phyloP scores from a whole-genome alignment of 2,329 filamentous ascomycete genomes.

The Pseudopyrenochaeta lycopersici region DNA sequence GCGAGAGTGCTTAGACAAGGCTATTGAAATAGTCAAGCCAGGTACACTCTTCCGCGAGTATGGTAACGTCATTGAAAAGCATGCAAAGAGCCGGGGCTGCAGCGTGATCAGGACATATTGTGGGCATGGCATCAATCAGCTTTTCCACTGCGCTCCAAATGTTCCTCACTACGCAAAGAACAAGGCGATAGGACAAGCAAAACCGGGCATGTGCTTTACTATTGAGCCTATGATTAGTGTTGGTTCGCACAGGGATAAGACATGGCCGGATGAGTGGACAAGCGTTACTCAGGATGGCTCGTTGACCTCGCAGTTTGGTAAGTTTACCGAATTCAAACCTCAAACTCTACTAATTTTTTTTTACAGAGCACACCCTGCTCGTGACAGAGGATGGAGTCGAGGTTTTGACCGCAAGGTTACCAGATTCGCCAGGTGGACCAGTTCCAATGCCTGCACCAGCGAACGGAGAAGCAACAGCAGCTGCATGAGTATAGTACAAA shows the following conservation, averaged over 20 bases:
- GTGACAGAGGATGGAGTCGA: conserved; percentile 86
- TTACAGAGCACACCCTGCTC: conserved; percentile 78
- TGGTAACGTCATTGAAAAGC: conserved; percentile 93
- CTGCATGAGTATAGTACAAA: conserved; percentile 16
- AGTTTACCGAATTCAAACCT: conserved; percentile 36
- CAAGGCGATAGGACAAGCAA: conserved; percentile 93
- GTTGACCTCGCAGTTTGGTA: conserved; percentile 90
- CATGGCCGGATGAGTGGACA: conserved; percentile 99
- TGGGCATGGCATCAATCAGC: conserved; percentile 90
- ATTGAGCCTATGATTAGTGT: conserved; percentile 99
- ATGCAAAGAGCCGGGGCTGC: conserved; percentile 84
- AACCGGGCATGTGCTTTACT: conserved; percentile 97
- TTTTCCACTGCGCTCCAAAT: conserved; percentile 94
- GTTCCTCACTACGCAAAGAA: conserved; percentile 98
- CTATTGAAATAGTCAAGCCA: conserved; percentile 91
- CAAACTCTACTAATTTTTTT: conserved; percentile 16
- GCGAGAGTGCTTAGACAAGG: conserved; percentile 86
- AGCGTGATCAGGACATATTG: conserved; percentile 96
- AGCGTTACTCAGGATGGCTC: conserved; percentile 91
- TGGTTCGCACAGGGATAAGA: conserved; percentile 89
- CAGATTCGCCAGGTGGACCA: conserved; percentile 78
- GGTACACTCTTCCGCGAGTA: conserved; percentile 92
- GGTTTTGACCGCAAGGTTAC: conserved; percentile 76
- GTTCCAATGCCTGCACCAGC: conserved; percentile 63
- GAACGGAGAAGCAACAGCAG: conserved; percentile 35